Evolutionary conservation across 306 rosid species (phyloP).

Genomic region (Pyrus bretschneideri): DNA sequence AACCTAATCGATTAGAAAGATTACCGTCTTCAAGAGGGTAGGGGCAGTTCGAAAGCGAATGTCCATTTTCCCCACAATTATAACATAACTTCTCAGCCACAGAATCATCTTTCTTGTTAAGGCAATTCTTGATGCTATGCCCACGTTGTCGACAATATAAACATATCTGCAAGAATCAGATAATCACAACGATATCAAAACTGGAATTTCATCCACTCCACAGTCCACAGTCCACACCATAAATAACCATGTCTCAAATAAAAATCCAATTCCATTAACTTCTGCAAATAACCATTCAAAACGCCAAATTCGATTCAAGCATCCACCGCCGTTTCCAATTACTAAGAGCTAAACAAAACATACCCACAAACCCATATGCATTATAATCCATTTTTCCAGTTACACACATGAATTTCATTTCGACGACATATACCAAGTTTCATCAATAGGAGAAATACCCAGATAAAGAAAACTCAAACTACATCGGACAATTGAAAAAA

Average conservation of each 20-base stretch:
- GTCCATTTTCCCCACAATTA: constrained; percentile 84
- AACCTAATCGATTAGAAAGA: background rate
- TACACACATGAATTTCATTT: background rate
- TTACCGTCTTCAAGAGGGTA: constrained; percentile 66
- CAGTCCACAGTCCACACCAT: background rate
- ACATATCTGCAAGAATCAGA: constrained; percentile 54
- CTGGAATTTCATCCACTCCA: background rate
- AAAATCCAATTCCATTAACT: background rate
- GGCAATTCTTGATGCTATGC: constrained; percentile 81
- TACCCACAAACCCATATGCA: background rate
- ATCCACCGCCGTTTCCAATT: background rate
- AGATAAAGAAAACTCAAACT: background rate
- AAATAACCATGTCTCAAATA: background rate
- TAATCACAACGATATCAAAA: constrained; percentile 1
- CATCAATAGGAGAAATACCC: background rate
- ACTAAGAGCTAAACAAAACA: background rate
- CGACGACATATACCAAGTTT: background rate
- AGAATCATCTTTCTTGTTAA: constrained; percentile 35
- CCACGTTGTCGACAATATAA: constrained; percentile 81
- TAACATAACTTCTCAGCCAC: constrained; percentile 54
- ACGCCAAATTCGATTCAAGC: background rate
- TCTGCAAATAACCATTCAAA: background rate
- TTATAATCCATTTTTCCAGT: background rate
- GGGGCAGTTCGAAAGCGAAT: constrained; percentile 58
- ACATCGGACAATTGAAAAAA: background rate